Percentiles rank a stretch among this genome's conserved stretches.
phyloP scores from a whole-genome alignment of 139 green algal species.

The Coccomyxa sp. region DNA sequence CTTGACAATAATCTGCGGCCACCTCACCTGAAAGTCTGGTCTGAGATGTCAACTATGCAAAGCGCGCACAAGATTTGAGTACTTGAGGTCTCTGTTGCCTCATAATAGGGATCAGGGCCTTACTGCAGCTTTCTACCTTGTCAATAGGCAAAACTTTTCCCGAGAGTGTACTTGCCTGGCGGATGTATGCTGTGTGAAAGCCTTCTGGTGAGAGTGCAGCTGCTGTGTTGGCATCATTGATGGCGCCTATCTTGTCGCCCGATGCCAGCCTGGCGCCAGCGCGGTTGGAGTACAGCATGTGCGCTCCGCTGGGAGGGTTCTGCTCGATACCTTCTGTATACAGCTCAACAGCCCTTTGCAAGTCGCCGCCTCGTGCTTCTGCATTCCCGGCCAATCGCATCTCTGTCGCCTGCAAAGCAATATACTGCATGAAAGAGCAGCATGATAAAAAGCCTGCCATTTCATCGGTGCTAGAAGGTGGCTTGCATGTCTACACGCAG shows the following conservation, averaged over 20 bases:
- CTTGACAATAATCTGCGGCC: neutral
- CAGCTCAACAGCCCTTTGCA: conserved; percentile 17
- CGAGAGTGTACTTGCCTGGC: conserved; percentile 18
- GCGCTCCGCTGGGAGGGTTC: conserved; percentile 2
- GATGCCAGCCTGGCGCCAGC: conserved; percentile 25
- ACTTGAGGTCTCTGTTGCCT: neutral
- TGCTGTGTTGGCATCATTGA: conserved; percentile 37
- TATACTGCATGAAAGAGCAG: neutral
- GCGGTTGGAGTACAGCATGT: conserved; percentile 56
- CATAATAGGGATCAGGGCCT: neutral
- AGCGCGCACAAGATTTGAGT: neutral
- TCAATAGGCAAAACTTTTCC: neutral
- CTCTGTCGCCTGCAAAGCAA: conserved; percentile 30
- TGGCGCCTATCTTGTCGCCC: conserved; percentile 37
- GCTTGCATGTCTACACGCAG: too few relatives aligned
- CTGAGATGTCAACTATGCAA: neutral
- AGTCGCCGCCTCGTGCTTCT: conserved; percentile 16
- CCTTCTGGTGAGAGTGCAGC: conserved; percentile 22
- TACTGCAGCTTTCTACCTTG: neutral
- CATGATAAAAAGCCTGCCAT: too few relatives aligned
- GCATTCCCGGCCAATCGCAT: conserved; percentile 56
- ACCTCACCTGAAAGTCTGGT: neutral
- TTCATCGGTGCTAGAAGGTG: too few relatives aligned
- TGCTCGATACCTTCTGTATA: conserved; percentile 28
- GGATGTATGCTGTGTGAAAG: conserved; percentile 50